Conservation (phyloP, 2,329 filamentous ascomycete genomes). For the Penicillium sp. region DNA sequence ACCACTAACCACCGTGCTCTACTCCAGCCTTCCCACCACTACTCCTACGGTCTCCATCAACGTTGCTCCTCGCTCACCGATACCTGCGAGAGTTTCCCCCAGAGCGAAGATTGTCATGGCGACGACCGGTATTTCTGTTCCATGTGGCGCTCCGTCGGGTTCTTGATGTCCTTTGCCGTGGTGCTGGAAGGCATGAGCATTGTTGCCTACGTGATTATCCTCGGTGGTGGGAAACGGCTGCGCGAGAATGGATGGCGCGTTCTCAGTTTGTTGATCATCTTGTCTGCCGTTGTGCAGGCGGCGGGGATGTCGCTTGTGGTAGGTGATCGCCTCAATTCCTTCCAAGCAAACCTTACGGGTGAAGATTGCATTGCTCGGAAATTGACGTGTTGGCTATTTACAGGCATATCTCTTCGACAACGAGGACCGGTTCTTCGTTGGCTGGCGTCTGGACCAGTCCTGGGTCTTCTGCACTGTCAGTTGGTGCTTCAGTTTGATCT, state of each 20-base stretch:
- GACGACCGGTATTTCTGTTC: conserved; percentile 79
- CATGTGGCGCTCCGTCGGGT: conserved; percentile 87
- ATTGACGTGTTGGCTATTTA: conserved; percentile 6
- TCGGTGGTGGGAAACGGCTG: conserved; percentile 77
- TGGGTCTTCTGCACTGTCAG: conserved; percentile 73
- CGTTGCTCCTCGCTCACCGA: conserved; percentile 73
- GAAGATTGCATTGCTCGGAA: neutral
- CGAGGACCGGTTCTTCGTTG: conserved; percentile 79
- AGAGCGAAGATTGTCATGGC: conserved; percentile 66
- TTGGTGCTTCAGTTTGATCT: conserved; percentile 59
- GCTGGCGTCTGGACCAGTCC: conserved; percentile 78
- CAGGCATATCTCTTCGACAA: conserved; percentile 83
- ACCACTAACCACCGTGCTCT: neutral
- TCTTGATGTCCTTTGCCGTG: conserved; percentile 81
- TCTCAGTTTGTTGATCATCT: conserved; percentile 65
- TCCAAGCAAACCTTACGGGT: neutral
- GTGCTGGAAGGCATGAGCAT: conserved; percentile 80
- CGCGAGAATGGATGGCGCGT: conserved; percentile 83
- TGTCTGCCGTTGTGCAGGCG: conserved; percentile 71
- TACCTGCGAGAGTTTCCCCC: conserved; percentile 63
- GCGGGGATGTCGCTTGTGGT: conserved; percentile 83
- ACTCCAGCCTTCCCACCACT: conserved; percentile 56
- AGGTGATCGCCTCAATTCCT: conserved; percentile 44
- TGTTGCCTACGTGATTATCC: conserved; percentile 76
- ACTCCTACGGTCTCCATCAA: conserved; percentile 77